Percentiles rank a stretch among this genome's conserved stretches.
phyloP scores from a whole-genome alignment of 306 rosid genomes.

The Prosopis cineraria region DNA sequence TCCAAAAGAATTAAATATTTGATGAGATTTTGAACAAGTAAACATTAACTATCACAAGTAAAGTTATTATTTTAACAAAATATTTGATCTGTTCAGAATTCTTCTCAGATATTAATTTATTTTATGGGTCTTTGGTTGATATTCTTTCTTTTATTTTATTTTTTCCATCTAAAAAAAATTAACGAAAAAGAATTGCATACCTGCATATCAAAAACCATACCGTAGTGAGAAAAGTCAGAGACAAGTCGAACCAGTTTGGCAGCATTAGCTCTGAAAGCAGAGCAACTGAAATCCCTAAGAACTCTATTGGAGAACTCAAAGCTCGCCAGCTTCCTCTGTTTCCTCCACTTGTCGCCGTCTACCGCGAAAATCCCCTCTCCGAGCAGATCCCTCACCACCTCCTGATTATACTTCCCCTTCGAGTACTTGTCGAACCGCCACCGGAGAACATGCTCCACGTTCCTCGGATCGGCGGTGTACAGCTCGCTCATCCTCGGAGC shows the following conservation, averaged over 20 bases:
- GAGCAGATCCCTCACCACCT: conserved; percentile 44
- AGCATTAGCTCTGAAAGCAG: conserved; percentile 55
- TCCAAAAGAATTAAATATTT: too few species aligned
- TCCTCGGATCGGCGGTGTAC: conserved; percentile 53
- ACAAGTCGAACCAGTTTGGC: conserved; percentile 51
- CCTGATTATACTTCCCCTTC: conserved; percentile 50
- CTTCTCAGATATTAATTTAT: too few species aligned
- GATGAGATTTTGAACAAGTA: too few species aligned
- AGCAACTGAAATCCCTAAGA: too few species aligned
- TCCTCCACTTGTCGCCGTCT: conserved; percentile 70
- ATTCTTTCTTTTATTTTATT: too few species aligned
- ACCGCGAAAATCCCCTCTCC: conserved; percentile 68
- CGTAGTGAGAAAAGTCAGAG: conserved; percentile 33
- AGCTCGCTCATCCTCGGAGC: conserved; percentile 41
- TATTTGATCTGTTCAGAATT: too few species aligned
- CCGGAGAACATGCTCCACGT: conserved; percentile 62
- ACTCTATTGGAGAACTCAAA: conserved; percentile 68
- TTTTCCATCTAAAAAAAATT: too few species aligned
- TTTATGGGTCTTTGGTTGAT: too few species aligned
- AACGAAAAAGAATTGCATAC: too few species aligned
- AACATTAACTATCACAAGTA: too few species aligned
- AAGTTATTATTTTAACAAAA: too few species aligned
- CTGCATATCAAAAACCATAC: too few species aligned
- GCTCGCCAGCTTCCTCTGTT: conserved; percentile 69
- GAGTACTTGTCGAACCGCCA: conserved; percentile 50